Percentiles rank a stretch among this genome's conserved stretches.
Conservation (phyloP, 208 protist species). For the Strigomonas culicis region DNA sequence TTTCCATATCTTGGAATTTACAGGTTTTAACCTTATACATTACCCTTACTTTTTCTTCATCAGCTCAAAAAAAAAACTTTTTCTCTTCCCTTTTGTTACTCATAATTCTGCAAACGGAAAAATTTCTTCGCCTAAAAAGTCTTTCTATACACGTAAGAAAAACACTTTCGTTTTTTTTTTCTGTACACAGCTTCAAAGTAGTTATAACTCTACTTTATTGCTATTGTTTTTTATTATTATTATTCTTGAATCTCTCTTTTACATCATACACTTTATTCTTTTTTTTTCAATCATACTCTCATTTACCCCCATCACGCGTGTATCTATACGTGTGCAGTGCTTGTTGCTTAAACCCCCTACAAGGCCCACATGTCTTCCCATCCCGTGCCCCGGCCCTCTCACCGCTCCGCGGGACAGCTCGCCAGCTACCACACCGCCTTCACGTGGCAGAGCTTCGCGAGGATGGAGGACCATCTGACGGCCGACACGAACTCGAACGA, state of each 20-base stretch:
- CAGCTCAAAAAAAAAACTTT: background rate
- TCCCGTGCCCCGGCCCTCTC: background rate
- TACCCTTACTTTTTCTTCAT: background rate
- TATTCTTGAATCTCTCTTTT: background rate
- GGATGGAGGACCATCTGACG: too few species aligned
- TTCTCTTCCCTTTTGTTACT: slow-evolving; percentile 12
- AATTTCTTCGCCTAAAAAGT: too few species aligned
- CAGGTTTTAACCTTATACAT: background rate
- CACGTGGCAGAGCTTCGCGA: too few species aligned
- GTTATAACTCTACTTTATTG: slow-evolving; percentile 12
- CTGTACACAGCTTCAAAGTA: background rate
- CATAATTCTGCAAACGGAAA: slow-evolving; percentile 1
- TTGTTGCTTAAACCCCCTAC: background rate
- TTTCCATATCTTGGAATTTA: background rate
- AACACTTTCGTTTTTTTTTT: slow-evolving; percentile 5
- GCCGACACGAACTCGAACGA: too few species aligned
- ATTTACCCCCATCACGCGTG: background rate
- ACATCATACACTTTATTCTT: background rate
- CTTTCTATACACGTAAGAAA: background rate
- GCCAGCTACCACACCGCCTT: too few species aligned
- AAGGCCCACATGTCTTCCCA: background rate
- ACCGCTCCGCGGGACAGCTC: too few species aligned
- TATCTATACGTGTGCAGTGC: too few species aligned
- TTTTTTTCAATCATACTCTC: background rate
- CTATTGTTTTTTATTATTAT: slow-evolving; percentile 9